phyloP scores from a whole-genome alignment of 306 rosid species.

The Quercus suber region DNA sequence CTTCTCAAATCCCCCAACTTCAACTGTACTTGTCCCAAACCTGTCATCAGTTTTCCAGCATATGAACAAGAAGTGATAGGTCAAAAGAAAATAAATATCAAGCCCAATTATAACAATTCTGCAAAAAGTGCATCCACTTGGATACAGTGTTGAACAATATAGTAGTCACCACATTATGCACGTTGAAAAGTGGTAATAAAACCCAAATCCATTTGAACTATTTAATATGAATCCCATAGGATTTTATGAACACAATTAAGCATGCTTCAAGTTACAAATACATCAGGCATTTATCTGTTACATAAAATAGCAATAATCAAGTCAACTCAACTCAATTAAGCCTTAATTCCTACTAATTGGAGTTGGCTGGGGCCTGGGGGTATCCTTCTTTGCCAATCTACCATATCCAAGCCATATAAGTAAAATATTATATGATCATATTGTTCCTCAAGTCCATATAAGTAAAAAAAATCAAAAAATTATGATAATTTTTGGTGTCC shows the following conservation, averaged over 20 bases:
- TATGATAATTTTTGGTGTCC: neutral
- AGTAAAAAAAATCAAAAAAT: too few relatives aligned
- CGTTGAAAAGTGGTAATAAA: neutral
- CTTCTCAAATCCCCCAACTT: slow-evolving; percentile 94
- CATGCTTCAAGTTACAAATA: neutral
- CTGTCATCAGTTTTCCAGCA: slow-evolving; percentile 39
- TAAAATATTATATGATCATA: neutral
- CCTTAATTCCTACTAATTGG: neutral
- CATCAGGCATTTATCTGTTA: neutral
- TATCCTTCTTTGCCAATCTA: neutral
- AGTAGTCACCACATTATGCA: slow-evolving; percentile 2
- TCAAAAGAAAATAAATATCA: slow-evolving; percentile 10
- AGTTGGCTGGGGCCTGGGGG: neutral
- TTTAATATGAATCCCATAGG: neutral
- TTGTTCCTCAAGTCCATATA: neutral
- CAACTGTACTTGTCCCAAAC: slow-evolving; percentile 96
- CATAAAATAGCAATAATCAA: neutral
- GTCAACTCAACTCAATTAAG: neutral
- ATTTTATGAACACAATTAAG: slow-evolving; percentile 9
- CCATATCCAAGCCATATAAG: neutral
- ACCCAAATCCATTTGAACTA: neutral
- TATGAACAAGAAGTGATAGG: slow-evolving; percentile 7
- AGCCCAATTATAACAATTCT: slow-evolving; percentile 3
- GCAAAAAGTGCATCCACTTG: slow-evolving; percentile 21
- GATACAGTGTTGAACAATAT: slow-evolving; percentile 7